Conservation (phyloP, 2,329 filamentous ascomycete species). For the Elsinoe necatrix region DNA sequence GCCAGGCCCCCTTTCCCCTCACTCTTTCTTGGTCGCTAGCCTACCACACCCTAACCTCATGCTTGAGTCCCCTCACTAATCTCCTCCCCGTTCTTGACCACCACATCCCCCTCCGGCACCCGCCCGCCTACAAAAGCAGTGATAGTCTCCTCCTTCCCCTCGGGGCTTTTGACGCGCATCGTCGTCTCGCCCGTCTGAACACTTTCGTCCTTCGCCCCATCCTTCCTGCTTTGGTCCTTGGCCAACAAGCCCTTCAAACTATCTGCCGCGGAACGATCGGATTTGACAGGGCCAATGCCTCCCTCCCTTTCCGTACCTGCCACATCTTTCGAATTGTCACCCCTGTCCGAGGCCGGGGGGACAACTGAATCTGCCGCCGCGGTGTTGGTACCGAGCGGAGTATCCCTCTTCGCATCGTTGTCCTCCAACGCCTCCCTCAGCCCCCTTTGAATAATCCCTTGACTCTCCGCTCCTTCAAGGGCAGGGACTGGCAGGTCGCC, state of each 20-base stretch:
- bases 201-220: constrained; percentile 16
- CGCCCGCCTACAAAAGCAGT: constrained; percentile 26
- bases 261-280: constrained; percentile 2
- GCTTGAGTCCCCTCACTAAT: constrained; percentile 11
- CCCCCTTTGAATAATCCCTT: constrained; percentile 18
- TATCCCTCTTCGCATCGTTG: constrained; percentile 9
- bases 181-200: constrained; percentile 25
- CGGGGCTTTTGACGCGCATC: constrained; percentile 21
- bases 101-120: constrained; percentile 27
- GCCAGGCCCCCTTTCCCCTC: too few relatives aligned
- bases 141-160: constrained; percentile 23
- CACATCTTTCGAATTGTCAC: too few relatives aligned
- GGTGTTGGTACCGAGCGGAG: not conserved
- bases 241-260: not conserved
- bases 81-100: constrained; percentile 26
- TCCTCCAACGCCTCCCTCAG: constrained; percentile 18
- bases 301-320: not conserved
- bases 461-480: constrained; percentile 17
- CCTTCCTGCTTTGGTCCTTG: constrained; percentile 11
- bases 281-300: constrained; percentile 8
- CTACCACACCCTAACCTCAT: not conserved
- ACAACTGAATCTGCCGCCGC: too few relatives aligned
- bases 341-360: too few relatives aligned
- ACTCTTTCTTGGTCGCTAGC: not conserved
- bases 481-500: constrained; percentile 21